phyloP scores from a whole-genome alignment of 345 rosid genomes.

The Conringia planisiliqua region DNA sequence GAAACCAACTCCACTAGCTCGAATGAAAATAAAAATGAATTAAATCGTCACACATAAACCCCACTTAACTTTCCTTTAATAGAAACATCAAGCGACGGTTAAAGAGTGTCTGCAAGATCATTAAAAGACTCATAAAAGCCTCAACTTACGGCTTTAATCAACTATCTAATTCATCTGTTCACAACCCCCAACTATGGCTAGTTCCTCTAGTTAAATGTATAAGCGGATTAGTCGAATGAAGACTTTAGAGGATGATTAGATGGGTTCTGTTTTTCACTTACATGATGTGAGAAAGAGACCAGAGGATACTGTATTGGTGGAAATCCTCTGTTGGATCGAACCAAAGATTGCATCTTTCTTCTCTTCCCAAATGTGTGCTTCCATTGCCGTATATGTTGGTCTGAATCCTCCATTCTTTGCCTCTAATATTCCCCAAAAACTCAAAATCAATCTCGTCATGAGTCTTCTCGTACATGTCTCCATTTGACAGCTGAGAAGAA shows the following conservation, averaged over 20 bases:
- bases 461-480: slow-evolving; percentile 82
- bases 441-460: slow-evolving; percentile 98
- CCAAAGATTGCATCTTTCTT: slow-evolving; percentile 93
- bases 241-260: neutral
- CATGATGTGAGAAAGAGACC: slow-evolving; percentile 87
- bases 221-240: neutral
- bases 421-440: slow-evolving; percentile 97
- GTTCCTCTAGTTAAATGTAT: neutral
- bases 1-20: slow-evolving; percentile 10
- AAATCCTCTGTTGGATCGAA: slow-evolving; percentile 91
- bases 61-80: slow-evolving; percentile 1
- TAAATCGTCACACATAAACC: neutral
- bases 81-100: slow-evolving; percentile 13
- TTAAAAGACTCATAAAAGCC: slow-evolving; percentile 1
- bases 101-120: neutral
- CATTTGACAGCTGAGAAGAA: slow-evolving; percentile 79
- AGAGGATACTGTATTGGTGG: slow-evolving; percentile 84
- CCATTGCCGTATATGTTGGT: slow-evolving; percentile 93
- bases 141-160: neutral
- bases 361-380: slow-evolving; percentile 85
- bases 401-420: slow-evolving; percentile 98
- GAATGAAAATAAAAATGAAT: neutral
- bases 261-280: slow-evolving; percentile 33
- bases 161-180: neutral
- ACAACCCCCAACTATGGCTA: neutral